phyloP scores from a whole-genome alignment of 2,329 filamentous ascomycete species.

The Escovopsis weberi region DNA sequence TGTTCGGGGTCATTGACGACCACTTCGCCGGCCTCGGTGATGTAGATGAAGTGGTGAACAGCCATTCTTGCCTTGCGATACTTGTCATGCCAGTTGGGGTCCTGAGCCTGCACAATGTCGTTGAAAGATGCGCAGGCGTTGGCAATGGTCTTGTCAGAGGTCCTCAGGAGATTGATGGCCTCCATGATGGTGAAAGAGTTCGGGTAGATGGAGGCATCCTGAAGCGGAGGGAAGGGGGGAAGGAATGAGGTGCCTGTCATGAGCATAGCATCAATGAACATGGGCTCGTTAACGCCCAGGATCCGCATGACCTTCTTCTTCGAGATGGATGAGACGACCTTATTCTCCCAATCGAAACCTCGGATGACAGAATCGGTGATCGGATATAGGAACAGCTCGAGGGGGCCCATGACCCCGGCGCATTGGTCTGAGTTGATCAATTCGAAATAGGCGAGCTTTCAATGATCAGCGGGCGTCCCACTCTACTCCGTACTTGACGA shows the following conservation, averaged over 20 bases:
- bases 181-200: constrained; percentile 53
- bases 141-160: constrained; percentile 54
- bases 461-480: constrained; percentile 6
- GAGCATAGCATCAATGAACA: constrained; percentile 72
- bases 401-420: constrained; percentile 68
- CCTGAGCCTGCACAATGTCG: constrained; percentile 59
- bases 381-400: constrained; percentile 75
- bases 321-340: constrained; percentile 45
- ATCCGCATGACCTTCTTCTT: constrained; percentile 58
- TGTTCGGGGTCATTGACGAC: constrained; percentile 58
- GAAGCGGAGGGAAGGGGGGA: constrained; percentile 62
- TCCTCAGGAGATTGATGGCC: constrained; percentile 61
- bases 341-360: constrained; percentile 52
- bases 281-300: constrained; percentile 49
- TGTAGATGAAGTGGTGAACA: constrained; percentile 75
- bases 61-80: constrained; percentile 77
- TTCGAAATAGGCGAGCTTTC: constrained; percentile 64
- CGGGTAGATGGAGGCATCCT: constrained; percentile 40
- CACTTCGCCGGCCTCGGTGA: constrained; percentile 63
- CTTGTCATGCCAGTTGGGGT: constrained; percentile 66
- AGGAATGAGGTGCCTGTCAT: constrained; percentile 74
- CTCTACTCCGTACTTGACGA: no score
- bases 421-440: constrained; percentile 51
- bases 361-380: constrained; percentile 61
- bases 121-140: constrained; percentile 63